A percentile compares a stretch with the other conserved stretches of the same genome.
Conservation (phyloP, 2,329 filamentous ascomycete species). For the Lasiodiplodia gonubiensis region DNA sequence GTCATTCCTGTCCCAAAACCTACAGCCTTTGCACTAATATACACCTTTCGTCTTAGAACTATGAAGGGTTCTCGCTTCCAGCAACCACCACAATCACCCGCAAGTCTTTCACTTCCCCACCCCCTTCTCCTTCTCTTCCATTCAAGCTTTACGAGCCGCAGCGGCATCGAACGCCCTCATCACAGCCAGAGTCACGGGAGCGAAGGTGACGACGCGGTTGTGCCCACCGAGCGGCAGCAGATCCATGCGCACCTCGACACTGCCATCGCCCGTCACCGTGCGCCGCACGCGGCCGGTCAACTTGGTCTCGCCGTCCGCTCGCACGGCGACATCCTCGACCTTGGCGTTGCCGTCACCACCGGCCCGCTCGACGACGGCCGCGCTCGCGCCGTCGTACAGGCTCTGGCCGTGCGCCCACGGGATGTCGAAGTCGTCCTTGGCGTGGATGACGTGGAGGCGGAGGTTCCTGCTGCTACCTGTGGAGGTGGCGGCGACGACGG, state of each 20-base stretch:
- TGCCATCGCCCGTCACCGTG: slow-evolving; percentile 1
- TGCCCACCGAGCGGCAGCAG: slow-evolving; percentile 60
- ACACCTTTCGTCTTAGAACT: not conserved
- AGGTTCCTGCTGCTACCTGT: slow-evolving; percentile 45
- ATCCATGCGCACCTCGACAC: slow-evolving; percentile 46
- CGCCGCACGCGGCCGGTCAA: slow-evolving; percentile 38
- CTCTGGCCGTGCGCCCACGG: slow-evolving; percentile 68
- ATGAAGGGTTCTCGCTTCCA: no score
- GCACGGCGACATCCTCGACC: slow-evolving; percentile 4
- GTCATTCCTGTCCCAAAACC: no score
- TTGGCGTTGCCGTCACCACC: slow-evolving; percentile 39
- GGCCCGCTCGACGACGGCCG: slow-evolving; percentile 29
- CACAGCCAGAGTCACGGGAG: slow-evolving; percentile 67
- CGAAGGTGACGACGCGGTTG: slow-evolving; percentile 70
- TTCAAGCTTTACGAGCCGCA: not conserved
- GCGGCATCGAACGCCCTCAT: slow-evolving; percentile 65
- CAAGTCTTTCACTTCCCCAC: no score
- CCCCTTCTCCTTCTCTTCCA: not conserved
- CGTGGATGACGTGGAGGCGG: slow-evolving; percentile 76
- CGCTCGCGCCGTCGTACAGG: slow-evolving; percentile 38
- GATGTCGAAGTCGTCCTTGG: slow-evolving; percentile 81
- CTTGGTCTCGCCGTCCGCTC: slow-evolving; percentile 18
- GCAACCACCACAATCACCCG: not conserved
- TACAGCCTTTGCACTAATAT: not conserved
- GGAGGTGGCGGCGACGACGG: slow-evolving; percentile 15